A percentile compares a stretch with the other conserved stretches of the same genome.
phyloP scores from a whole-genome alignment of 177 flowering plant genomes.

The Telopea speciosissima region DNA sequence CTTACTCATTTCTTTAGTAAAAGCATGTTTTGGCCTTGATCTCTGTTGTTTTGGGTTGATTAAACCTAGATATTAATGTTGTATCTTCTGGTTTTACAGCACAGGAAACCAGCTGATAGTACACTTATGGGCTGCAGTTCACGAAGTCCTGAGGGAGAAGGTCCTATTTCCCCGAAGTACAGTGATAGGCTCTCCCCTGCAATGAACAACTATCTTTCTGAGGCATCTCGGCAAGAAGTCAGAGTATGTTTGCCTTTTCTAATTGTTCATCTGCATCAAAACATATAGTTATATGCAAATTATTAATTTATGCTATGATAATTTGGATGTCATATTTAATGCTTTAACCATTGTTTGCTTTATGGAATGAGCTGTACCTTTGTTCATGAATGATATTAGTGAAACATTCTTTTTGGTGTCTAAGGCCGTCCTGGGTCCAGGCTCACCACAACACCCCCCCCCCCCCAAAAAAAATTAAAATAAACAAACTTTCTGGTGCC shows the following conservation, averaged over 20 bases:
- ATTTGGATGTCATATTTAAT: neutral
- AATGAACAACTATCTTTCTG: slow-evolving; percentile 81
- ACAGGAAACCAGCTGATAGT: slow-evolving; percentile 73
- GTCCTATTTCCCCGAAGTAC: slow-evolving; percentile 74
- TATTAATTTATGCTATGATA: neutral
- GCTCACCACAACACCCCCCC: no score
- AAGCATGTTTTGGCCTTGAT: no score
- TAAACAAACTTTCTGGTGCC: neutral
- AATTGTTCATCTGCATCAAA: neutral
- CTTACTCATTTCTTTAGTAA: no score
- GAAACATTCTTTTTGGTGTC: neutral
- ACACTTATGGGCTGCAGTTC: slow-evolving; percentile 84
- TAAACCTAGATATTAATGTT: slow-evolving; percentile 4
- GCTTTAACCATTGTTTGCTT: neutral
- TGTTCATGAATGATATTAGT: neutral
- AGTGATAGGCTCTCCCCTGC: slow-evolving; percentile 98
- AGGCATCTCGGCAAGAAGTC: slow-evolving; percentile 96
- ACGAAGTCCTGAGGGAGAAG: slow-evolving; percentile 75
- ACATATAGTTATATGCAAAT: neutral
- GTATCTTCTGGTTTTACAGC: slow-evolving; percentile 47
- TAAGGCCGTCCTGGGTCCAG: no score
- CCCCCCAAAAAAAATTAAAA: no score
- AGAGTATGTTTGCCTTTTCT: slow-evolving; percentile 42
- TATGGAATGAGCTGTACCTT: neutral
- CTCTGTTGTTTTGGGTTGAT: neutral